These are phyloP conservation scores for Penicillium sclerotigenum DNA, from an alignment of 2,329 filamentous ascomycete species.

Conservation along the genomic window DNA sequence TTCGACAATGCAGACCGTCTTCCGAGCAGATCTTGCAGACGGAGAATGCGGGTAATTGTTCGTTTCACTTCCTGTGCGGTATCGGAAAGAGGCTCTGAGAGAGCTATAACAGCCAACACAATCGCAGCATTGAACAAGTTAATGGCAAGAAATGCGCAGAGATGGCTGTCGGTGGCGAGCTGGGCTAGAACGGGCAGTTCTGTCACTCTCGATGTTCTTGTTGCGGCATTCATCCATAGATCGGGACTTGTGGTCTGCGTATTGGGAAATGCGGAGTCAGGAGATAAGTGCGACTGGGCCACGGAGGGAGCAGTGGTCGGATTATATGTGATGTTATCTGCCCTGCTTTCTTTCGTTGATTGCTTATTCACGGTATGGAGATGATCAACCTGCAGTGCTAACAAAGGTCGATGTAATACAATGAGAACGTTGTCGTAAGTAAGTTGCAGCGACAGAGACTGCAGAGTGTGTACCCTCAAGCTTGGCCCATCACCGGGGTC, in stretches of 20 bases:
- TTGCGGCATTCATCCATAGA: constrained; percentile 35
- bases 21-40: constrained; percentile 40
- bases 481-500: not conserved
- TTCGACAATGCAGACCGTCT: constrained; percentile 36
- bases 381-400: constrained; percentile 37
- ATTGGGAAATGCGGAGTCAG: not conserved
- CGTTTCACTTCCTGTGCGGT: constrained; percentile 45
- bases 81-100: constrained; percentile 44
- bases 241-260: constrained; percentile 15
- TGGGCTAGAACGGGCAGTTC: constrained; percentile 32
- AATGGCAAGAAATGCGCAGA: constrained; percentile 46
- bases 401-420: constrained; percentile 43
- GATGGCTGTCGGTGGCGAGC: constrained; percentile 43
- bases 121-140: constrained; percentile 48
- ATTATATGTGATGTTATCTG: not conserved
- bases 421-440: constrained; percentile 46
- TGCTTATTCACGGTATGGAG: constrained; percentile 15
- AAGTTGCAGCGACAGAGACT: constrained; percentile 44
- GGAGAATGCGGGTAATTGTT: constrained; percentile 43
- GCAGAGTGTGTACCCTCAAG: constrained; percentile 28
- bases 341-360: not conserved
- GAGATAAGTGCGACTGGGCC: not conserved
- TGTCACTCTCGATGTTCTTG: constrained; percentile 41
- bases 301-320: not conserved
- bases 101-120: constrained; percentile 43